phyloP scores from a whole-genome alignment of 129 eudicot species.

The Helianthus tuberosus region DNA sequence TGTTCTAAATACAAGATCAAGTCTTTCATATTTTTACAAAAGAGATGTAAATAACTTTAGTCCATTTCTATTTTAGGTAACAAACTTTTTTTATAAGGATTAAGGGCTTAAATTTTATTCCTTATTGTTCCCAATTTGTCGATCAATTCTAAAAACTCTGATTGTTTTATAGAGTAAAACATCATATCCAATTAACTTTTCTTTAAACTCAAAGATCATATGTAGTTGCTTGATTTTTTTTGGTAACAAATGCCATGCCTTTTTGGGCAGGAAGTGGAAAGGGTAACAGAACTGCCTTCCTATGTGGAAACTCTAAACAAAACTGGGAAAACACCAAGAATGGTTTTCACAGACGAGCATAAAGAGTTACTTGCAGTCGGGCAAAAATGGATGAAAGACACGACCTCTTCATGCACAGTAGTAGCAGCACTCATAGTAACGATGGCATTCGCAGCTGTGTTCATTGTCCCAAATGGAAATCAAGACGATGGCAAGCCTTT shows the following conservation, averaged over 20 bases:
- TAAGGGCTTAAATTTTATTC: no score
- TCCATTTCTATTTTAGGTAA: no score
- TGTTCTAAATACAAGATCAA: no score
- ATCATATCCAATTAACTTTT: no score
- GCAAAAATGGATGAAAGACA: constrained; percentile 43
- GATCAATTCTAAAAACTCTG: no score
- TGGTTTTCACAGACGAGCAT: constrained; percentile 35
- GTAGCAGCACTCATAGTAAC: constrained; percentile 36
- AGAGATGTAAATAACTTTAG: no score
- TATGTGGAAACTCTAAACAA: constrained; percentile 12
- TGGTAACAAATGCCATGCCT: neutral
- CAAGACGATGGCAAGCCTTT: constrained; percentile 22
- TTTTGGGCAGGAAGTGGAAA: neutral
- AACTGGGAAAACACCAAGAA: constrained; percentile 26
- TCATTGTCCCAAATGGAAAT: neutral
- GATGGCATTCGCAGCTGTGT: constrained; percentile 32
- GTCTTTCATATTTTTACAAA: no score
- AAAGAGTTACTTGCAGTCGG: constrained; percentile 33
- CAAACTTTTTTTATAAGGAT: no score
- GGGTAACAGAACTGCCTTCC: constrained; percentile 4
- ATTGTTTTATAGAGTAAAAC: no score
- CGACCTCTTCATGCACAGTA: constrained; percentile 35
- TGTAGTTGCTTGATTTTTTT: no score
- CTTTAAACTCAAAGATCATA: no score
- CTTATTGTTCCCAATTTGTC: no score